phyloP scores from a whole-genome alignment of 1,139 yeast genomes.

The Scheffersomyces insectosa region DNA sequence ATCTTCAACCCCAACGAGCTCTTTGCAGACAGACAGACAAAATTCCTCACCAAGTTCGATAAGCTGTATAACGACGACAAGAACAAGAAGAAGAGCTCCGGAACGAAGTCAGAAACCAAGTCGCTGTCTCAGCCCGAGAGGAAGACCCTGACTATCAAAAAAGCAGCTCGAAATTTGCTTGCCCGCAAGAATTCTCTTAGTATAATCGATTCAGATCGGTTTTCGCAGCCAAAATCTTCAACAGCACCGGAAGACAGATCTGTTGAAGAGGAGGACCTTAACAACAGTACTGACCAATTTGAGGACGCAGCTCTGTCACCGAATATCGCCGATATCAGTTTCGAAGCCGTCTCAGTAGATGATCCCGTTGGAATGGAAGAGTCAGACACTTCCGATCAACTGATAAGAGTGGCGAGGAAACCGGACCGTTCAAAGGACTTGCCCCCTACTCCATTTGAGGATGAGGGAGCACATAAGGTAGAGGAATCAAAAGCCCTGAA shows the following conservation, averaged over 20 bases:
- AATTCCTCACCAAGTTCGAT: constrained; percentile 33
- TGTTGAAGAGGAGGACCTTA: background rate
- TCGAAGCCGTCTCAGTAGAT: background rate
- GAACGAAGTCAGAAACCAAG: background rate
- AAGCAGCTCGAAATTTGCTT: constrained; percentile 1
- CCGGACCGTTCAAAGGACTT: too few relatives aligned
- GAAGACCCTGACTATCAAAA: background rate
- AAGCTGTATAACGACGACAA: constrained; percentile 24
- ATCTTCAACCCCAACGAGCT: constrained; percentile 37
- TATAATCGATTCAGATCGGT: too few relatives aligned
- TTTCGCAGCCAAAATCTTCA: too few relatives aligned
- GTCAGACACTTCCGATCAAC: constrained; percentile 5
- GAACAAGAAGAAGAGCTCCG: constrained; percentile 1
- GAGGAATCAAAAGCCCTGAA: too few relatives aligned
- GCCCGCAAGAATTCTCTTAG: background rate
- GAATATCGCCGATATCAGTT: background rate
- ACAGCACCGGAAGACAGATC: too few relatives aligned
- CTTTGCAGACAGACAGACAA: constrained; percentile 36
- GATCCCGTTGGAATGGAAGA: constrained; percentile 1
- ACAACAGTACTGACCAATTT: background rate
- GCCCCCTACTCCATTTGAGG: background rate
- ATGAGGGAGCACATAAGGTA: constrained; percentile 3
- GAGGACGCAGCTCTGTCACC: background rate
- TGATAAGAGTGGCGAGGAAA: too few relatives aligned
- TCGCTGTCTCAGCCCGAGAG: background rate